Base-by-base conservation (phyloP, 208 protist genomes). In the Leishmania guyanensis region DNA sequence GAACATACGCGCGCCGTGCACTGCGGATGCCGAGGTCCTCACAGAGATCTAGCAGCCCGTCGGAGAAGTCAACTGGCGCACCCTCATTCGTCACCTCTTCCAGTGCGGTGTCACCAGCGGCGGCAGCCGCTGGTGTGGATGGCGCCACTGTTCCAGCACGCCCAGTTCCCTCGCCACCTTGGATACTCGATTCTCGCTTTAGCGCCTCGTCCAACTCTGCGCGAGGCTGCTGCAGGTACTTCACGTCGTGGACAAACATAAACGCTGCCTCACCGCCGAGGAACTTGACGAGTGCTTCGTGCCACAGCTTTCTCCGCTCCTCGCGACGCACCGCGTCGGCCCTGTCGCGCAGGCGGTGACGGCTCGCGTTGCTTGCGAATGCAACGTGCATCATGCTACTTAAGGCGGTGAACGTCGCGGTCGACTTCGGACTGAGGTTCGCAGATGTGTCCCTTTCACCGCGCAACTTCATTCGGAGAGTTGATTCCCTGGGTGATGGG, bases 11-110 rank as follows among this genome's bases (percentile, higher is more conserved):
- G 50, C 82, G 80, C 8, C 88, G 88, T 9, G 88, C 79, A n/a
- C 88, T 91, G 77, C 78, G 75, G 62, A 90, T 88, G 51, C 84
- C 81, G 50, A 90, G 82, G 58, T 83, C 75, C 26, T 86, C 82
- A 39, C 87, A 87, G 56, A 86, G 66, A 10, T 78, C 66, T 53
- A 85, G 65, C 22, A 85, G 17, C 0, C 82, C 72, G 72, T 53
- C 29, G 8, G 51, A 65, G 33, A 46, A 60, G 50, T 20, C n/a
- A 8, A 62, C 20, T 36, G n/a, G n/a, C 50, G 72, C 72, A 17
- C 53, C 20, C 26, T 3, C 48, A 17, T 75, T 12, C 39, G 70
- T 14, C 48, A 22, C 10, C 14, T 51, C 48, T 56, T 56, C 48
- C 26, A 9, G n/a, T 39, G 39, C 29, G 48, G 48, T 14, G 70